Conservation (phyloP, 2,329 filamentous ascomycete genomes). For the Paraphaeosphaeria sporulosa region DNA sequence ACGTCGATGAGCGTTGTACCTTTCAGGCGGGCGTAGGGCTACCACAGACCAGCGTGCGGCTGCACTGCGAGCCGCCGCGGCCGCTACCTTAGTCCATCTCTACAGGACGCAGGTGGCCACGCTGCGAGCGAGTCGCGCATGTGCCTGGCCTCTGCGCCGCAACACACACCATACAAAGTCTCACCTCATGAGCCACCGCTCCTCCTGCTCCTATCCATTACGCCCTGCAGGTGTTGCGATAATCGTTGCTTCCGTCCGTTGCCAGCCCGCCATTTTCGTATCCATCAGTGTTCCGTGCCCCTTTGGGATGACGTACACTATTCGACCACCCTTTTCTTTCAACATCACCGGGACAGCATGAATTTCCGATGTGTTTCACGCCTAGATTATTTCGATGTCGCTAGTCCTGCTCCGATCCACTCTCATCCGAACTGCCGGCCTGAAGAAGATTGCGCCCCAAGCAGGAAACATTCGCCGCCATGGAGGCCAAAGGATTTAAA, state of each 20-base stretch:
- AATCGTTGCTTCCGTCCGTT: too few species aligned
- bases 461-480: background rate
- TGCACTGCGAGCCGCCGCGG: slow-evolving; percentile 10
- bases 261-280: background rate
- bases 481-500: slow-evolving; percentile 5
- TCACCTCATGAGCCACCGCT: too few species aligned
- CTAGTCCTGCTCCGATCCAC: slow-evolving; percentile 4
- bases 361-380: slow-evolving; percentile 15
- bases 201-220: background rate
- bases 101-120: too few species aligned
- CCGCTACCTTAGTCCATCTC: slow-evolving; percentile 9
- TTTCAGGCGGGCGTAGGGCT: slow-evolving; percentile 5
- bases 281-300: background rate
- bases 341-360: slow-evolving; percentile 2
- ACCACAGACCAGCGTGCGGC: slow-evolving; percentile 9
- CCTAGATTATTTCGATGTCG: background rate
- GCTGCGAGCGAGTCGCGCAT: background rate
- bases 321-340: background rate
- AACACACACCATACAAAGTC: too few species aligned
- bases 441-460: background rate
- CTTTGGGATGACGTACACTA: background rate
- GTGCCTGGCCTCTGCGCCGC: slow-evolving; percentile 6
- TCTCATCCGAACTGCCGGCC: slow-evolving; percentile 3
- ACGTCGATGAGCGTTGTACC: slow-evolving; percentile 1
- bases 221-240: background rate